Evolutionary conservation across 2,329 filamentous ascomycete genomes (phyloP), one percentile per base, ranked within the genome.

Genomic region (Cladorrhinum sp.): DNA sequence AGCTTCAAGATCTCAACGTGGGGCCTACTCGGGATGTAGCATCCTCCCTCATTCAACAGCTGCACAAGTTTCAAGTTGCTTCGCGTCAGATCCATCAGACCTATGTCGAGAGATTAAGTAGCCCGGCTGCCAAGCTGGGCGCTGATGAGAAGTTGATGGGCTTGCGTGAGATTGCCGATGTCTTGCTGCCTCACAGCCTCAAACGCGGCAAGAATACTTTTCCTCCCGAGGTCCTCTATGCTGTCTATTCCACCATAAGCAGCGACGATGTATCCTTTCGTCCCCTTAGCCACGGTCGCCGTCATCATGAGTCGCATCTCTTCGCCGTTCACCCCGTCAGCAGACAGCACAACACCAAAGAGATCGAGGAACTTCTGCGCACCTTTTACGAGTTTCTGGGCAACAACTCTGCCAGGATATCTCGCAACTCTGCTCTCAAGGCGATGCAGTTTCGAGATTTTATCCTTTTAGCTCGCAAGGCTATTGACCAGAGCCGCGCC

Each of bases 161-260:
- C 32, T 69, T 86, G 7, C 75, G 79, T 54, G 78, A 85, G 63
- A 78, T 85, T 49, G 77, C 82, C 5, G 73, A 78, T 18, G 66
- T 74, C 23, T 51, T 68, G 16, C 60, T 68, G 6, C 65, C 65
- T 10, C 73, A 75, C 1, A 62, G 68, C 8, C 67, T 71, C 9
- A 67, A 74, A 41, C 77, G 74, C 60, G 62, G 65, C 24, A 74
- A 73, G 22, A 72, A 71, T 1, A 74, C 72, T 9, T 80, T 81
- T 57, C 74, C 79, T 0, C 65, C 79, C 1, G 68, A 78, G 25
- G 79, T 81, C 8, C 73, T 92, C 4, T 90, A 91, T 67, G 89
- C 90, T 3, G 85, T 92, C 6, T 87, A 92, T 65, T 83, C 83
- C 59, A 82, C 87, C 8, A 71, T 93, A 7, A 72, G 80, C 23